These are phyloP conservation scores for Penicillium capsulatum DNA, from an alignment of 2,329 filamentous ascomycete genomes.

Conservation along the genomic window DNA sequence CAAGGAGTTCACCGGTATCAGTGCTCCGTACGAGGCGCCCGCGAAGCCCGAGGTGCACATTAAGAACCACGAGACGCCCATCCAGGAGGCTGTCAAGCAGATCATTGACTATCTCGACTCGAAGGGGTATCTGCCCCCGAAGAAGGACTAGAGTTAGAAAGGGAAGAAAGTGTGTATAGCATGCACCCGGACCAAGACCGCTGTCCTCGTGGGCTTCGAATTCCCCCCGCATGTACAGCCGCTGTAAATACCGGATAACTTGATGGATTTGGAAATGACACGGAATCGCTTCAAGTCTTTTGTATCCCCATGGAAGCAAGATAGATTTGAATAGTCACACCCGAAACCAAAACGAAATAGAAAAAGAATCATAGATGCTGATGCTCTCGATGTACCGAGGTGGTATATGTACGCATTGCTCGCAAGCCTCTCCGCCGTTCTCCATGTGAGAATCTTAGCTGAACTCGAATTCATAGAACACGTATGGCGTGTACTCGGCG, in stretches of 20 bases:
- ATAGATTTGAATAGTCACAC: background rate
- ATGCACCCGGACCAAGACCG: too few species aligned
- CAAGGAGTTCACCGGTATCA: constrained; percentile 95
- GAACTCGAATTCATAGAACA: constrained; percentile 94
- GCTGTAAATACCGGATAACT: constrained; percentile 16
- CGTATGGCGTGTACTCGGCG: constrained; percentile 88
- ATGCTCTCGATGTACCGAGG: constrained; percentile 19
- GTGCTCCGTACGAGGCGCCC: constrained; percentile 90
- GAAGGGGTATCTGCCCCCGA: constrained; percentile 57
- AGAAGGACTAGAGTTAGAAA: constrained; percentile 36
- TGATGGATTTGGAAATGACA: constrained; percentile 15
- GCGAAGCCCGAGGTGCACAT: constrained; percentile 82
- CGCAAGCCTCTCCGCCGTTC: too few species aligned
- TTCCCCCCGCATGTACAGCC: constrained; percentile 8
- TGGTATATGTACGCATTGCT: constrained; percentile 24
- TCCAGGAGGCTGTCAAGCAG: constrained; percentile 82
- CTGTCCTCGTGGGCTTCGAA: constrained; percentile 1
- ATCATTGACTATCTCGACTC: constrained; percentile 75
- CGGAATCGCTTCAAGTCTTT: background rate
- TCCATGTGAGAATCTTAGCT: constrained; percentile 36
- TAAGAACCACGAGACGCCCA: constrained; percentile 67
- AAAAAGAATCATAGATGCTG: constrained; percentile 13
- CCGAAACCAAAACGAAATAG: background rate
- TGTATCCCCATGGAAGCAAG: background rate
- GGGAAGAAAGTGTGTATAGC: too few species aligned